Evolutionary conservation across 2,329 filamentous ascomycete genomes (phyloP), one percentile per base, ranked within the genome.

Genomic region (Clonostachys chloroleuca): DNA sequence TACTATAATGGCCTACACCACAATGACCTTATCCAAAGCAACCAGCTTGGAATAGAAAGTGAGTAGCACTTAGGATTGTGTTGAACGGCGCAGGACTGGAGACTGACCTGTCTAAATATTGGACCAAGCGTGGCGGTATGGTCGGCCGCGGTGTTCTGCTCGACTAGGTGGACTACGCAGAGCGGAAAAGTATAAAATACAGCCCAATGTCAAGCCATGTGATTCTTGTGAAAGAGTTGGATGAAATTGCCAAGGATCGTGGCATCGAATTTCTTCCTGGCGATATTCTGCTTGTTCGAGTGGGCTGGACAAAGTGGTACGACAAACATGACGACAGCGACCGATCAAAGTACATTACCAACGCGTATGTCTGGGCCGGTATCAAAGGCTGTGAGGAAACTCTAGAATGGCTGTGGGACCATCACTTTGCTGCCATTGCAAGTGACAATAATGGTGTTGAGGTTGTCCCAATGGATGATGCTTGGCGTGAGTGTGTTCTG

Each of bases 371-470:
- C 50, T 62, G 66, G 44, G 65, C 64, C 1, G 73, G 72, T 1
- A 60, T 75, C 3, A 65, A 73, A 50, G 62, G 59, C 6, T 61
- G 59, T 0, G 60, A 62, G 42, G 68, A 67, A 13, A 64, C 65
- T 20, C 40, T 71, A 44, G 54, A 60, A 36, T 77, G 70, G 71
- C 62, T 76, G 34, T 76, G 73, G 73, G 65, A 72, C 42, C 56
- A 57, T 12, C 63, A 68, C 4, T 75, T 77, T 49, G 63, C 66
- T 0, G 73, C 73, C 5, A 70, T 75, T 6, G 74, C 72, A 13
- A 65, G 69, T 6, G 67, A 71, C 48, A 68, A 74, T 12, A 78
- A 77, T 17, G 70, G 77, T 0, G 87, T 89, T 51, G 86, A 89
- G 65, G 74, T 77, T 1, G 79, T 81, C 62, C 82, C 83, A 60